phyloP scores from a whole-genome alignment of 78 protist genomes.

The Bigelowiella natans region DNA sequence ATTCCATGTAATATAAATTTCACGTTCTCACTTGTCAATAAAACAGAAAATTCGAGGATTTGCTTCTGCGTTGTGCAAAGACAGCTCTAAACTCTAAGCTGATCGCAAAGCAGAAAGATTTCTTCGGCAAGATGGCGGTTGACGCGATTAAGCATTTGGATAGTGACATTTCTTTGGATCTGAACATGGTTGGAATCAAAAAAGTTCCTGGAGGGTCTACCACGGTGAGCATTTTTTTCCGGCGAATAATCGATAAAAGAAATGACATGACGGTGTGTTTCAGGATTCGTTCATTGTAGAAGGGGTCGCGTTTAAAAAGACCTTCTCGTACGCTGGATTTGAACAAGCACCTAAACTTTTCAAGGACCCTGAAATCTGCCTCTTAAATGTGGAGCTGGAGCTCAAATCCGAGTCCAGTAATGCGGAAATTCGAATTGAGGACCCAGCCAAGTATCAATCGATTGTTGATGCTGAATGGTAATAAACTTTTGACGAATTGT shows the following conservation, averaged over 20 bases:
- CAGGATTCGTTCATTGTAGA: slow-evolving; percentile 84
- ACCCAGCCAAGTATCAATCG: slow-evolving; percentile 64
- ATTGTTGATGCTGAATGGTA: slow-evolving; percentile 95
- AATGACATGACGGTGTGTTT: background rate
- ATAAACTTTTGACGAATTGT: too few relatives aligned
- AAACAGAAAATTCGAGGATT: slow-evolving; percentile 26
- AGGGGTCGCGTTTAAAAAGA: slow-evolving; percentile 99
- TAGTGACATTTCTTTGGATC: slow-evolving; percentile 49
- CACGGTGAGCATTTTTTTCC: background rate
- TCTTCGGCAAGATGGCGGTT: slow-evolving; percentile 81
- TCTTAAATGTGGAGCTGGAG: slow-evolving; percentile 97
- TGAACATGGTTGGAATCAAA: slow-evolving; percentile 93
- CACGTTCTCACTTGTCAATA: slow-evolving; percentile 7
- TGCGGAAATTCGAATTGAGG: slow-evolving; percentile 71
- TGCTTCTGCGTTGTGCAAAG: slow-evolving; percentile 80
- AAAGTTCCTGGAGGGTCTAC: slow-evolving; percentile 88
- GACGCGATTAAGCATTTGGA: slow-evolving; percentile 73
- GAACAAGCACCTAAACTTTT: slow-evolving; percentile 97
- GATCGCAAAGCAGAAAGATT: slow-evolving; percentile 64
- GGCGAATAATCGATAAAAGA: background rate
- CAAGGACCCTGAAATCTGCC: slow-evolving; percentile 71
- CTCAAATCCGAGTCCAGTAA: slow-evolving; percentile 93
- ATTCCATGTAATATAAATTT: background rate
- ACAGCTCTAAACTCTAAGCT: slow-evolving; percentile 96
- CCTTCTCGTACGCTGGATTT: slow-evolving; percentile 98